Conservation (phyloP, 2,329 filamentous ascomycete species). For the Alternaria brassicae region DNA sequence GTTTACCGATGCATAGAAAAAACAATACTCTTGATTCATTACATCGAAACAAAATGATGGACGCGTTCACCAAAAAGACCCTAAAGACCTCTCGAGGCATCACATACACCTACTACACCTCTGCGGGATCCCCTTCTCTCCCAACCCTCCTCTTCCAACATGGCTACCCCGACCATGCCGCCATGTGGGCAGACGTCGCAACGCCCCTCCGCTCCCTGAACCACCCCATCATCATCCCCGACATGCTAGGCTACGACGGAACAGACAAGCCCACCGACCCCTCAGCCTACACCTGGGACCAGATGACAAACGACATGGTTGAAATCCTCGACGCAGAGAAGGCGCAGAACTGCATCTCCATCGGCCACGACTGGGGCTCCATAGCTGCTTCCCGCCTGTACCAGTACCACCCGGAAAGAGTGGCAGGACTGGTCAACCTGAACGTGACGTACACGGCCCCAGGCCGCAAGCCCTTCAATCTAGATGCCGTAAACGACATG, state of each 20-base stretch:
- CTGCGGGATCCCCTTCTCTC: constrained; percentile 25
- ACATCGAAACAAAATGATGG: constrained; percentile 24
- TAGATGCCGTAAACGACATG: constrained; percentile 45
- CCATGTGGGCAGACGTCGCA: constrained; percentile 55
- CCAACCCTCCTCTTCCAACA: constrained; percentile 52
- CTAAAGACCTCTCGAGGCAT: constrained; percentile 35
- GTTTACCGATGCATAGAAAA: neutral
- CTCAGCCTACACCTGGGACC: constrained; percentile 29
- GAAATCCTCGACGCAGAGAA: constrained; percentile 39
- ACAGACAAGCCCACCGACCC: constrained; percentile 44
- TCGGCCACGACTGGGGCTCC: constrained; percentile 62
- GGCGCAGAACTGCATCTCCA: constrained; percentile 44
- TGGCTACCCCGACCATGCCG: constrained; percentile 59
- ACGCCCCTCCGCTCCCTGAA: constrained; percentile 50
- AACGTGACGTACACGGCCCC: constrained; percentile 55
- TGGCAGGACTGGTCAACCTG: constrained; percentile 53
- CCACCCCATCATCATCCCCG: constrained; percentile 51
- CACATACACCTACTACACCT: constrained; percentile 41
- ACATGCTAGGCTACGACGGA: constrained; percentile 50
- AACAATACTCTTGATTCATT: neutral
- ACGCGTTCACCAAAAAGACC: constrained; percentile 37
- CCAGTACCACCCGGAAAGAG: constrained; percentile 52
- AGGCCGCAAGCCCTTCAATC: constrained; percentile 43
- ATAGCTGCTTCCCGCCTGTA: constrained; percentile 52
- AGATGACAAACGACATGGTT: constrained; percentile 33